These are phyloP conservation scores for Pouteria campechiana DNA, from an alignment of 179 eudicot genomes.

Conservation along the genomic window DNA sequence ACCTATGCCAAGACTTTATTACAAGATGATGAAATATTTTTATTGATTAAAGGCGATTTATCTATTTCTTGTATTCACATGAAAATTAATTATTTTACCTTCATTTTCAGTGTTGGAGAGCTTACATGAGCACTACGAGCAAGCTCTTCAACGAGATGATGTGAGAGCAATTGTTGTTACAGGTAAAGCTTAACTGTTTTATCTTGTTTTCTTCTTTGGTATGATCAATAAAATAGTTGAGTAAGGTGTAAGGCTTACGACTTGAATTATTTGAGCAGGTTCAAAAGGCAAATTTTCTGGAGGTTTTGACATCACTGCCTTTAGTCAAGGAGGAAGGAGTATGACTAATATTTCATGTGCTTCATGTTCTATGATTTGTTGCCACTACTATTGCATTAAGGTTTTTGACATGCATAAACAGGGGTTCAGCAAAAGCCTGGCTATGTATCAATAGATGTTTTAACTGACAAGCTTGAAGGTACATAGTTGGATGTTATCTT, in stretches of 20 bases:
- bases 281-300: constrained; percentile 84
- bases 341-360: constrained; percentile 6
- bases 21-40: too few relatives aligned
- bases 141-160: constrained; percentile 60
- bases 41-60: too few relatives aligned
- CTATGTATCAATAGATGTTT: constrained; percentile 68
- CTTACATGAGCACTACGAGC: constrained; percentile 53
- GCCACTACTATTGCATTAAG: too few relatives aligned
- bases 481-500: constrained; percentile 1
- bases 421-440: constrained; percentile 66
- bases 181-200: constrained; percentile 24
- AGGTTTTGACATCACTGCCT: constrained; percentile 82
- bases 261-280: constrained; percentile 36
- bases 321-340: constrained; percentile 62
- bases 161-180: constrained; percentile 84
- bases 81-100: neutral
- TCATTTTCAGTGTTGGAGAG: constrained; percentile 45
- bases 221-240: constrained; percentile 1
- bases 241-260: neutral
- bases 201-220: constrained; percentile 1
- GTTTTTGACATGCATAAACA: too few relatives aligned
- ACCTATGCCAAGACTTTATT: too few relatives aligned
- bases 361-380: neutral
- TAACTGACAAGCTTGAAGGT: constrained; percentile 80
- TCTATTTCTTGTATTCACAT: neutral